phyloP scores from a whole-genome alignment of 2,329 filamentous ascomycete species.

The Alternaria triticimaculans region DNA sequence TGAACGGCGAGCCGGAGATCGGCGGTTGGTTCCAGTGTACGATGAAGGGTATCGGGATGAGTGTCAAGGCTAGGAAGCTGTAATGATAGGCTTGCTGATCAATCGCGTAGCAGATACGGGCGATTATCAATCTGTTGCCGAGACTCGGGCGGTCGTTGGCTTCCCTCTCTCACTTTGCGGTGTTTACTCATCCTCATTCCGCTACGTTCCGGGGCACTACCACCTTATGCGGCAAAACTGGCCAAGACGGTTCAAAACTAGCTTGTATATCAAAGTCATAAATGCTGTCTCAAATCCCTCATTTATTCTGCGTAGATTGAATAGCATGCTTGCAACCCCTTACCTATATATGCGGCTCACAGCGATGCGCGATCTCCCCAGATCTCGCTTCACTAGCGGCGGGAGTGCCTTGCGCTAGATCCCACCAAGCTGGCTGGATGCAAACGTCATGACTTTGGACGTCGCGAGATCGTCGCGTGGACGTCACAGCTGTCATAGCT shows the following conservation, averaged over 20 bases:
- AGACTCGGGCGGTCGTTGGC: too few species aligned
- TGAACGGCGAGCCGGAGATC: background rate
- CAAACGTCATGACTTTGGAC: constrained; percentile 18
- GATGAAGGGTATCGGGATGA: background rate
- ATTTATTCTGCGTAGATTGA: too few species aligned
- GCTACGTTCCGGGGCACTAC: too few species aligned
- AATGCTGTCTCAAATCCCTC: too few species aligned
- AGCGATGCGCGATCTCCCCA: background rate
- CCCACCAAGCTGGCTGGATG: background rate
- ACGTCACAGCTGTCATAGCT: constrained; percentile 9
- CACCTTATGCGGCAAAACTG: too few species aligned
- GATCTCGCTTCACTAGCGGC: constrained; percentile 16
- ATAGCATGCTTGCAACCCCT: background rate
- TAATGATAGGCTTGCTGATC: background rate
- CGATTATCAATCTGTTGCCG: too few species aligned
- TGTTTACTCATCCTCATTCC: too few species aligned
- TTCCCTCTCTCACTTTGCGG: too few species aligned
- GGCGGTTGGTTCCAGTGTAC: background rate
- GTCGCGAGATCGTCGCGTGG: background rate
- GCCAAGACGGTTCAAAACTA: too few species aligned
- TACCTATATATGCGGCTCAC: background rate
- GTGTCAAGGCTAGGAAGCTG: background rate
- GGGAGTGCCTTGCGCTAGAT: constrained; percentile 18
- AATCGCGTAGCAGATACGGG: too few species aligned
- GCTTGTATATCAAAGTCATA: too few species aligned